phyloP scores from a whole-genome alignment of 2,329 filamentous ascomycete species.

The Penicillium aurantiogriseum region DNA sequence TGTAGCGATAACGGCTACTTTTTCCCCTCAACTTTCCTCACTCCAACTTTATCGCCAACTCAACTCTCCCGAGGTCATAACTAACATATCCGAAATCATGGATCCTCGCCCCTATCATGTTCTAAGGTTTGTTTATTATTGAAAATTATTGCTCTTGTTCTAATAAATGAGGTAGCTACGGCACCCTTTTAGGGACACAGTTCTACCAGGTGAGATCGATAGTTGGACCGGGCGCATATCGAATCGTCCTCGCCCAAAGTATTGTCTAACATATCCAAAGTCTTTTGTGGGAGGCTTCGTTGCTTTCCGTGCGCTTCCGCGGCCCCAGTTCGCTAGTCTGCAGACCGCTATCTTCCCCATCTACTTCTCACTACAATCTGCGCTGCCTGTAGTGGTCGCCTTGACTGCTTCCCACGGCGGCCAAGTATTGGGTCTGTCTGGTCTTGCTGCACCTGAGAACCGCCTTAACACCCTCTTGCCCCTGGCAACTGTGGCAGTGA shows the following conservation, averaged over 20 bases:
- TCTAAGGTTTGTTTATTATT: slow-evolving; percentile 26
- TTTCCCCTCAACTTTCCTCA: slow-evolving; percentile 1
- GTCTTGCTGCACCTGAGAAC: slow-evolving; percentile 54
- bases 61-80: slow-evolving; percentile 11
- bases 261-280: slow-evolving; percentile 40
- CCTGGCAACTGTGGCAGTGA: slow-evolving; percentile 67
- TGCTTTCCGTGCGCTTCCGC: slow-evolving; percentile 72
- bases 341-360: slow-evolving; percentile 75
- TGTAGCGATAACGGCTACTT: slow-evolving; percentile 4
- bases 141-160: background rate
- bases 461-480: slow-evolving; percentile 66
- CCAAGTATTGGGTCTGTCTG: slow-evolving; percentile 29
- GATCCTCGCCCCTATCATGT: slow-evolving; percentile 38
- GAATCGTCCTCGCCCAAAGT: background rate
- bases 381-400: slow-evolving; percentile 68
- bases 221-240: background rate
- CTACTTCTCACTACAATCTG: slow-evolving; percentile 83
- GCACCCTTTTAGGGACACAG: slow-evolving; percentile 79
- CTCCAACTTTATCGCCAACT: background rate
- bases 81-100: slow-evolving; percentile 24
- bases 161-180: slow-evolving; percentile 60
- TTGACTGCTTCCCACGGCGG: slow-evolving; percentile 72
- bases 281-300: slow-evolving; percentile 73
- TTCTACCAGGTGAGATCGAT: slow-evolving; percentile 69
- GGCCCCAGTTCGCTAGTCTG: slow-evolving; percentile 75